phyloP scores from a whole-genome alignment of 176 grass and related monocot species.

The Alloteropsis semialata region DNA sequence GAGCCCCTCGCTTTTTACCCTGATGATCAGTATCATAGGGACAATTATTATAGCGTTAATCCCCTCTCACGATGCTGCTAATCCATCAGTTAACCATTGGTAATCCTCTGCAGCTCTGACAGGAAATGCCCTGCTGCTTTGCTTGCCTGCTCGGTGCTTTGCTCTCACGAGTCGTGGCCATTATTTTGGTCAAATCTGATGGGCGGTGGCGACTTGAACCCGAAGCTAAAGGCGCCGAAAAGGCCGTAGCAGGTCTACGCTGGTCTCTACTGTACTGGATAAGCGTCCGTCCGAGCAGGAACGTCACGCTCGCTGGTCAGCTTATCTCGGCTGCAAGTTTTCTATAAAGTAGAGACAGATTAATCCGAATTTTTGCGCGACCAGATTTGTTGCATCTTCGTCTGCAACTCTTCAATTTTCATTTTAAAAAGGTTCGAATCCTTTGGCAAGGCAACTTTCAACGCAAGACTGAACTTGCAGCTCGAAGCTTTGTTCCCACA shows the following conservation, averaged over 20 bases:
- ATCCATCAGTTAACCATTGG: not conserved
- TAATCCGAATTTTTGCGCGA: not conserved
- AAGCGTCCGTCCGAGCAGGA: not conserved
- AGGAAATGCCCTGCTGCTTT: not conserved
- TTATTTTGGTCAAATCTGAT: constrained; percentile 8
- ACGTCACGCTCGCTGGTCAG: not conserved
- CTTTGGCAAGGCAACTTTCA: not conserved
- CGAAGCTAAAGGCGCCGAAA: not conserved
- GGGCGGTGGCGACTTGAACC: not conserved
- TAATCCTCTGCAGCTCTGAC: not conserved
- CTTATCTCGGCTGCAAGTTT: not conserved
- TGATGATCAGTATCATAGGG: too few species aligned
- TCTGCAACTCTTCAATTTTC: not conserved
- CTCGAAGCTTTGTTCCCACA: not conserved
- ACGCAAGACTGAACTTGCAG: not conserved
- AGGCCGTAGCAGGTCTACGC: constrained; percentile 2
- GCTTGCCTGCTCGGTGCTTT: too few species aligned
- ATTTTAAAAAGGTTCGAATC: not conserved
- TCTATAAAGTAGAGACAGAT: not conserved
- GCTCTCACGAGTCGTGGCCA: not conserved
- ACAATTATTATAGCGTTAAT: not conserved
- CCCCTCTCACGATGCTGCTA: not conserved
- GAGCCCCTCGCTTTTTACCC: not conserved
- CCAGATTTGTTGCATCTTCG: not conserved
- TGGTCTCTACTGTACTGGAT: not conserved